Evolutionary conservation across 345 rosid species (phyloP), one percentile per base, ranked within the genome.

Genomic region (Reutealis trisperma): DNA sequence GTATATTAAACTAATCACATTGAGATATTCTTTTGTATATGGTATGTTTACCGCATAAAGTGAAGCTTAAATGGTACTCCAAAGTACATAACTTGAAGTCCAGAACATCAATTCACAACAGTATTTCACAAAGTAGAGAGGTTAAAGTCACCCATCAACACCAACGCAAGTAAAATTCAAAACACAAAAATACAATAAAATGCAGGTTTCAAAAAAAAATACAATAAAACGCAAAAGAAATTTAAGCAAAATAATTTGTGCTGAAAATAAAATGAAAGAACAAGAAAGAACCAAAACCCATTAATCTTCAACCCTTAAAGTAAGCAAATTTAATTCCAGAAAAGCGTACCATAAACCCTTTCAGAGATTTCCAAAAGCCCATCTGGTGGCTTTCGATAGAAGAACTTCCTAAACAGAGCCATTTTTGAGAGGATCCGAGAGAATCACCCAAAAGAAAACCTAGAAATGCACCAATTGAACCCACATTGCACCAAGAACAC

Each of bases 321-420:
- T 57, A 63, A 75, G 81, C 81, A 60, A 37, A 67, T 54, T 1
- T n/a, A 16, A 22, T 54, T 1, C 22, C 21, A 55, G 15, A 68
- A 73, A 81, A 59, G 58, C 88, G 24, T 90, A 92, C 97, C 97
- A 72, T 88, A 89, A 79, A 90, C 86, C 83, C 95, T 89, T 80
- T 92, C 93, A 24, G 95, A 88, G 86, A 92, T 89, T 90, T 92
- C 97, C 78, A 89, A 71, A 57, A 92, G 90, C 71, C 94, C 93
- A 72, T 86, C 92, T 74, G 97, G 95, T 51, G 94, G 93, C 67
- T 89, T 90, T 80, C 88, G 80, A 37, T 83, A 78, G 84, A 92
- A 90, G 66, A 92, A 84, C 86, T 90, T 92, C 76, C 91, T 88
- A 59, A 92, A 87, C 84, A 90, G 81, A 62, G 91, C 94, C 97